Evolutionary conservation across 768 basidiomycete genomes (phyloP).

Genomic region (Pisolithus marmoratus): DNA sequence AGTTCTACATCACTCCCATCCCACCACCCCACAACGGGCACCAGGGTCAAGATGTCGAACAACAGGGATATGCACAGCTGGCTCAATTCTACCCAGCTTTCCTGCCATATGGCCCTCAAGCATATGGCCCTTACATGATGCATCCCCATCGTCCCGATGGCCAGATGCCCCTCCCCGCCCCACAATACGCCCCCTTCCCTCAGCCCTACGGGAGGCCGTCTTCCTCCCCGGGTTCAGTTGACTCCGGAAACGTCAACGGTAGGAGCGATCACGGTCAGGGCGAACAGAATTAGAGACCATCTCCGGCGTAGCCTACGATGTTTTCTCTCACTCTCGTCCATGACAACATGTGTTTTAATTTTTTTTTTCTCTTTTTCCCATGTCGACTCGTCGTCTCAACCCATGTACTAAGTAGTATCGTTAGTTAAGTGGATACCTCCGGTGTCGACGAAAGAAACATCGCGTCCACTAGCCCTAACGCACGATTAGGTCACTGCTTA

Average conservation of each 20-base stretch:
- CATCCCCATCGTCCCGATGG: constrained; percentile 38
- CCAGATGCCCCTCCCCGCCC: constrained; percentile 28
- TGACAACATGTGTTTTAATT: neutral
- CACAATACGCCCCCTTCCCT: constrained; percentile 36
- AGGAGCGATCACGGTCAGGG: constrained; percentile 4
- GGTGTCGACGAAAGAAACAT: no score
- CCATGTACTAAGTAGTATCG: neutral
- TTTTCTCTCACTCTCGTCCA: neutral
- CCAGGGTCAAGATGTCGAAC: constrained; percentile 36
- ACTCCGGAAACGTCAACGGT: constrained; percentile 1
- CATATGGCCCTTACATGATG: constrained; percentile 46
- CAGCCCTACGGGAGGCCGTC: constrained; percentile 27
- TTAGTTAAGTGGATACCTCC: neutral
- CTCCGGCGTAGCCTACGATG: neutral
- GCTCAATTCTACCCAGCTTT: constrained; percentile 45
- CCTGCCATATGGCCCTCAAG: constrained; percentile 41
- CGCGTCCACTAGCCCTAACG: neutral
- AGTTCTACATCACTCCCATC: constrained; percentile 42
- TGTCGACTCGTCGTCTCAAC: neutral
- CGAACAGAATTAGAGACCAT: neutral
- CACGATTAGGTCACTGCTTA: neutral
- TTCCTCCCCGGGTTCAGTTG: neutral
- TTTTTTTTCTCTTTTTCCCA: neutral
- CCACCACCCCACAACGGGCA: constrained; percentile 36
- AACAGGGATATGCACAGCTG: constrained; percentile 34